Evolutionary conservation across 352 stramenopile species (phyloP).

Genomic region (Pythium biforme): DNA sequence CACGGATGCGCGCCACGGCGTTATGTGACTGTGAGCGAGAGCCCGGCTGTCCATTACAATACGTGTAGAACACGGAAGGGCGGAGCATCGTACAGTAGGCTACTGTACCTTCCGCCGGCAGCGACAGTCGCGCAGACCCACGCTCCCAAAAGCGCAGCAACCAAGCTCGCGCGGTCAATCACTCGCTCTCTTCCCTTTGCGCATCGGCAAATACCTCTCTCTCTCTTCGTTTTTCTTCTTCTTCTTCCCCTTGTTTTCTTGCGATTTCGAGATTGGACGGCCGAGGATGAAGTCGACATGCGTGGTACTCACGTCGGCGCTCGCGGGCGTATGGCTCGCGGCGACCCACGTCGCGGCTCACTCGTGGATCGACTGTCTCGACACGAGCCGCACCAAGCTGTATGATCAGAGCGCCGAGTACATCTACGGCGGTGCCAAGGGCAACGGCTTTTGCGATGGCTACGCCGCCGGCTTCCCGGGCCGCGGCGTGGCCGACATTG

Average conservation of each 20-base stretch:
- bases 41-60: not conserved
- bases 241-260: not conserved
- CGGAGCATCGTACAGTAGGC: not conserved
- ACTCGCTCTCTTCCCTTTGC: too few species aligned
- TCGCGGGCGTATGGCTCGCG: slow-evolving; percentile 18
- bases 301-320: slow-evolving; percentile 1
- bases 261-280: slow-evolving; percentile 8
- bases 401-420: slow-evolving; percentile 65
- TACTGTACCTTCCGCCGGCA: not conserved
- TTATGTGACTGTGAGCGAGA: not conserved
- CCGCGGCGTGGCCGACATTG: slow-evolving; percentile 50
- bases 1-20: not conserved
- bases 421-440: slow-evolving; percentile 59
- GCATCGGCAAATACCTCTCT: too few species aligned
- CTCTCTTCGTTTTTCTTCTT: not conserved
- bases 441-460: slow-evolving; percentile 68
- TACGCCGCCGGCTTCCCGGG: slow-evolving; percentile 63
- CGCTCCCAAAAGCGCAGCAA: too few species aligned
- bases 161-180: too few species aligned
- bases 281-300: slow-evolving; percentile 10
- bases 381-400: slow-evolving; percentile 57
- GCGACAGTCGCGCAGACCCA: not conserved
- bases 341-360: slow-evolving; percentile 34
- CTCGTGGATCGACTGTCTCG: slow-evolving; percentile 66
- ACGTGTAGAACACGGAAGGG: not conserved